Evolutionary conservation across 176 grass and related monocot genomes (phyloP).

Genomic region (Oryza longistaminata): DNA sequence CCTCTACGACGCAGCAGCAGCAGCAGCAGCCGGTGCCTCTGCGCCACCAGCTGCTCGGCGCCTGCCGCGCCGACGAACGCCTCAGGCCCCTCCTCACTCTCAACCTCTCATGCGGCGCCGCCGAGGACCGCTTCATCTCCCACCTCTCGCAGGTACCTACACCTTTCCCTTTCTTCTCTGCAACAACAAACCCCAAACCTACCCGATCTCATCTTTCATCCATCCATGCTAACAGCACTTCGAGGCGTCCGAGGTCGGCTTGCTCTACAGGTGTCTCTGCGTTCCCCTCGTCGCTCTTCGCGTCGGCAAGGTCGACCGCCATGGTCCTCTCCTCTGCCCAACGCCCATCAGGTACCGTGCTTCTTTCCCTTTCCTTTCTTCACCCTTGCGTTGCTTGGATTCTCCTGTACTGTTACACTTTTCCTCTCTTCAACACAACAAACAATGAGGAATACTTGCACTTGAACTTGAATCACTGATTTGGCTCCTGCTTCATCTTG

Average conservation of each 20-base stretch:
- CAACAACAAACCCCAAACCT: too few species aligned
- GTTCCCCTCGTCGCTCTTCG: conserved; percentile 84
- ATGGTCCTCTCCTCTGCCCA: conserved; percentile 67
- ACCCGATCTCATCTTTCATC: background rate
- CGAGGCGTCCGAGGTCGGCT: conserved; percentile 69
- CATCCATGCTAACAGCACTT: conserved; percentile 56
- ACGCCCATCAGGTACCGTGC: conserved; percentile 57
- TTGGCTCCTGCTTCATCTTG: background rate
- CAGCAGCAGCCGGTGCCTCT: conserved; percentile 39
- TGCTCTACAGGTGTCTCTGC: conserved; percentile 85
- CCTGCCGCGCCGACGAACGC: conserved; percentile 86
- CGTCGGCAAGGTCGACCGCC: conserved; percentile 70
- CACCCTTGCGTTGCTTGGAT: too few species aligned
- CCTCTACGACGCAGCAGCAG: background rate
- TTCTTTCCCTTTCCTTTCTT: background rate
- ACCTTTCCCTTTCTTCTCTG: background rate
- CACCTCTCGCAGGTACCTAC: conserved; percentile 68
- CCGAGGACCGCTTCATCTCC: conserved; percentile 71
- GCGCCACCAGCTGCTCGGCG: conserved; percentile 69
- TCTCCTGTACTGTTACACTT: too few species aligned
- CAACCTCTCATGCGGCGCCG: conserved; percentile 56
- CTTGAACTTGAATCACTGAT: background rate
- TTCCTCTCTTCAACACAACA: background rate
- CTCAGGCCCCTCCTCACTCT: conserved; percentile 60
- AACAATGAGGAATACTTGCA: background rate